These are phyloP conservation scores for Dalbergia cochinchinensis DNA, from an alignment of 306 rosid species.

Conservation along the genomic window DNA sequence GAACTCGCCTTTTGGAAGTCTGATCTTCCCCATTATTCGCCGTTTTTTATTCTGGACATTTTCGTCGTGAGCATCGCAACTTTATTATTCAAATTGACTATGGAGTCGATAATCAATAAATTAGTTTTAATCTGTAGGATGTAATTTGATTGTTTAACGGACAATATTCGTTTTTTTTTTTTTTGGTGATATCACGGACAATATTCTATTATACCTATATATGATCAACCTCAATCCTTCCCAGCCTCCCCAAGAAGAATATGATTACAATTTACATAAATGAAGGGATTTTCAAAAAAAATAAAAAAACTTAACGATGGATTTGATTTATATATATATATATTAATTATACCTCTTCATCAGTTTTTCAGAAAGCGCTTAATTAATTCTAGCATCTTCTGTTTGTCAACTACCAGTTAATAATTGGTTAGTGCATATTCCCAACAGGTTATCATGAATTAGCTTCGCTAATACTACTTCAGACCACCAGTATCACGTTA, in stretches of 20 bases:
- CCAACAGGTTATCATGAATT: slow-evolving; percentile 17
- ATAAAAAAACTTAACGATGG: slow-evolving; percentile 16
- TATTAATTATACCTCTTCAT: not conserved
- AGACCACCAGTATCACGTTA: not conserved
- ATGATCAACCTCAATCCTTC: not conserved
- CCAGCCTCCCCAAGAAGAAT: not conserved
- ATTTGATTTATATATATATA: not conserved
- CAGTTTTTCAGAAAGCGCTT: not conserved
- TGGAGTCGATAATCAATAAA: not conserved
- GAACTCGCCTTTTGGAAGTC: not conserved
- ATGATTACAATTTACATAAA: not conserved
- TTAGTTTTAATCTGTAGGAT: no score
- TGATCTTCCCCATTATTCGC: not conserved
- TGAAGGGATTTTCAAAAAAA: not conserved
- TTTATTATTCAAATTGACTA: not conserved
- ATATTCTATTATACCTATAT: not conserved
- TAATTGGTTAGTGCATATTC: not conserved
- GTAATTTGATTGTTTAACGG: not conserved
- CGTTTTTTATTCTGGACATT: not conserved
- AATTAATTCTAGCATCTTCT: not conserved
- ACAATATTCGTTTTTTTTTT: not conserved
- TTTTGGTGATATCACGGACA: not conserved
- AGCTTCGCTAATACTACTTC: not conserved
- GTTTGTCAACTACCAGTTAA: not conserved
- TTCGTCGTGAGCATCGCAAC: not conserved